Evolutionary conservation across 164 flowering plant species (phyloP), one percentile per base, ranked within the genome.

Genomic region (Kalanchoe fedtschenkoi): DNA sequence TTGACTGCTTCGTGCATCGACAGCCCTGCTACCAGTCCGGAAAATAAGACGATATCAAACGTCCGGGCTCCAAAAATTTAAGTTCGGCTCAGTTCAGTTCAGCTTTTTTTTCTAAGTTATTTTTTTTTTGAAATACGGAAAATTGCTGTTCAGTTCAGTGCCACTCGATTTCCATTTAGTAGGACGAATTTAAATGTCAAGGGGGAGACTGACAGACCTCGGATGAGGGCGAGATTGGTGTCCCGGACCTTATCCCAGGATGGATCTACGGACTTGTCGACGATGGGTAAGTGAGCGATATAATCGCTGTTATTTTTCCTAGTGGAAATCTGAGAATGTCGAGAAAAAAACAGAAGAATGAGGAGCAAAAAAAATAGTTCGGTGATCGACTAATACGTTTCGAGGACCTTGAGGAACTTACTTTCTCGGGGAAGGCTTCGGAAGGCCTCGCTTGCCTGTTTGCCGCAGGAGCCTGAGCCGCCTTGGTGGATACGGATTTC

Each of bases 181-280:
- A n/a, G n/a, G n/a, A n/a, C n/a, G n/a, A n/a, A n/a, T n/a, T n/a
- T n/a, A n/a, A n/a, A n/a, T n/a, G n/a, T n/a, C n/a, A n/a, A 43
- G 47, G 16, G 19, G 26, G 6, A 10, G 21, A 44, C 21, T 44
- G 22, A 19, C 24, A 8, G 16, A 56, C 60, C 35, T 56, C 35
- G 24, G 28, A 34, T 56, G 60, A 29, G 60, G 15, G 35, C 60
- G 17, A 56, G 34, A 56, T 28, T 30, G 34, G 34, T 56, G 60
- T 56, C n/a, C 16, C 35, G 35, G 37, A 59, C n/a, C 34, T 62
- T 75, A 21, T 62, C 61, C 78, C 80, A 75, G 33, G 65, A 9
- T 28, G 60, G 16, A 38, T 76, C 69, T 54, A 73, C 61, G 21
- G 60, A 16, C 67, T 77, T 77, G 6, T 71, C 79, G 63, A 71